phyloP scores from a whole-genome alignment of 2,329 filamentous ascomycete species.

The Botrytis elliptica region DNA sequence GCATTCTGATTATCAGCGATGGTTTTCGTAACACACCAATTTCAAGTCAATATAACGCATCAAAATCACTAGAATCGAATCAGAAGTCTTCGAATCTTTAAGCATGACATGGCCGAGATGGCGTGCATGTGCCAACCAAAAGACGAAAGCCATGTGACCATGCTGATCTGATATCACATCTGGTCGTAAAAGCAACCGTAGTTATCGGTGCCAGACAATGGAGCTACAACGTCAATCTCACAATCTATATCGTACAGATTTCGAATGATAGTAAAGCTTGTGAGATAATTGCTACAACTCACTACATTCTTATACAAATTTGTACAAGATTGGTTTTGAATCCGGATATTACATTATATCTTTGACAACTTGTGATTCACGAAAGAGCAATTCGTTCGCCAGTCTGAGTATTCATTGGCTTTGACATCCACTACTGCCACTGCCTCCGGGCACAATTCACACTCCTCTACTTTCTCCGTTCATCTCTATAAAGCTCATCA shows the following conservation, averaged over 20 bases:
- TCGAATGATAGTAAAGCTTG: neutral
- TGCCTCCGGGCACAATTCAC: neutral
- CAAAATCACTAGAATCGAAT: neutral
- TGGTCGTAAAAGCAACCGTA: neutral
- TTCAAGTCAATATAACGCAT: neutral
- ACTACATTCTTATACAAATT: neutral
- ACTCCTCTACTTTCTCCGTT: neutral
- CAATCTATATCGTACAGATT: neutral
- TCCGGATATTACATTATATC: neutral
- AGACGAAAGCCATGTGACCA: neutral
- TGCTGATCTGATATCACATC: neutral
- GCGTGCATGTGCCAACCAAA: neutral
- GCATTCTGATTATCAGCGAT: neutral
- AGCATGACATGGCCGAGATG: neutral
- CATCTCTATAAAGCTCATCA: neutral
- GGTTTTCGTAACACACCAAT: neutral
- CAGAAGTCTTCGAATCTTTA: neutral
- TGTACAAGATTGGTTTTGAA: neutral
- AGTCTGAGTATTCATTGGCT: neutral
- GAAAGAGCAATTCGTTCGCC: neutral
- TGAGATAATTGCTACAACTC: neutral
- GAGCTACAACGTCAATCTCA: neutral
- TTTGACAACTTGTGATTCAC: neutral
- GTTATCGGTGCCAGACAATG: neutral
- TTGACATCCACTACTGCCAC: neutral